Conservation (phyloP, 148 eudicot species). For the Persicaria maculosa region DNA sequence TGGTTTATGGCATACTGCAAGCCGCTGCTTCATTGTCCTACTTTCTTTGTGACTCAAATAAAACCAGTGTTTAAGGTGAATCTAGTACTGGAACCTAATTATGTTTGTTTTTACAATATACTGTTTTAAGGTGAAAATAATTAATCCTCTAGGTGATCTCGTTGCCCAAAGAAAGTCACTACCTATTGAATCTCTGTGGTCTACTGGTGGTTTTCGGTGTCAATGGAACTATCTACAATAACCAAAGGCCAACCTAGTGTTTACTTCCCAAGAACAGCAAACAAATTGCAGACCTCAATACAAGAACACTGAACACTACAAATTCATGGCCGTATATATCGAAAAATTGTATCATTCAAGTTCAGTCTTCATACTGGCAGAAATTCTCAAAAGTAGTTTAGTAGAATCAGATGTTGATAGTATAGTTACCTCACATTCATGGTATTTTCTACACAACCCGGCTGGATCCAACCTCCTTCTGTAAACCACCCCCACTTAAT, state of each 20-base stretch:
- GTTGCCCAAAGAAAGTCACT: too few species aligned
- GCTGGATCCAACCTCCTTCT: constrained; percentile 26
- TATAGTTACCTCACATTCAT: not conserved
- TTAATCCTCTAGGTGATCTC: too few species aligned
- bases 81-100: not conserved
- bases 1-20: too few species aligned
- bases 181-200: too few species aligned
- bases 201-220: too few species aligned
- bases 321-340: not conserved
- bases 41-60: too few species aligned
- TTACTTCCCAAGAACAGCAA: not conserved
- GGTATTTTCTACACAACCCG: constrained; percentile 1
- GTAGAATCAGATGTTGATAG: not conserved
- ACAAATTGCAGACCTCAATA: not conserved
- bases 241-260: too few species aligned
- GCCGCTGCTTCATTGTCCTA: too few species aligned
- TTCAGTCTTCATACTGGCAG: not conserved
- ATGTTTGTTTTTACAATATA: not conserved
- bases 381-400: not conserved
- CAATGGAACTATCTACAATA: too few species aligned
- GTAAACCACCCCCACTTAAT: constrained; percentile 14
- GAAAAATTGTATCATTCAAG: not conserved
- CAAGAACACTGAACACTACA: not conserved
- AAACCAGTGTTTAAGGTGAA: too few species aligned
- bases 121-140: not conserved